Percentiles rank a stretch among this genome's conserved stretches.
Evolutionary conservation across 345 rosid species (phyloP).

Genomic region (Rhodamnia rubescens): DNA sequence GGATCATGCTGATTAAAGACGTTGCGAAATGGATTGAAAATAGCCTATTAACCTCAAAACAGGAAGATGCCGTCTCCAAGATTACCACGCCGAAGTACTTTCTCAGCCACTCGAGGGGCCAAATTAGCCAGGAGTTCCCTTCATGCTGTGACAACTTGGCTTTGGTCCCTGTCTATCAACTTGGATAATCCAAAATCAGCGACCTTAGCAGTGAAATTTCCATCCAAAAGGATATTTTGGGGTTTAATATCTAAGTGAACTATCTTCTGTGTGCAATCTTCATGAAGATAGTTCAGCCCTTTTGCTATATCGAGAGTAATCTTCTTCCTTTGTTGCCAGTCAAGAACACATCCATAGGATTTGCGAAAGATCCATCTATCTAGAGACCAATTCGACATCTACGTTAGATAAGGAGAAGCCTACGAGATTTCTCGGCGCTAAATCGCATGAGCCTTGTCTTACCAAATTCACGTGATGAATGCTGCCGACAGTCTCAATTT

Average conservation of each 20-base stretch:
- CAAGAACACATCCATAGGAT: background rate
- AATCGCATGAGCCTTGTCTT: background rate
- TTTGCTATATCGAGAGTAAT: slow-evolving; percentile 17
- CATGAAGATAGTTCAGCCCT: slow-evolving; percentile 17
- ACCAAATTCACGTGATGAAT: background rate
- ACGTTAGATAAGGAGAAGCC: background rate
- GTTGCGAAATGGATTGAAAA: too few relatives aligned
- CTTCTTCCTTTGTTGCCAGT: slow-evolving; percentile 17
- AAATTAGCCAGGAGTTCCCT: too few relatives aligned
- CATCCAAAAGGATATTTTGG: background rate
- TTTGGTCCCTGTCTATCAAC: too few relatives aligned
- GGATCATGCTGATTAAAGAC: background rate
- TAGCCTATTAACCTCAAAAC: too few relatives aligned
- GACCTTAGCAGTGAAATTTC: background rate
- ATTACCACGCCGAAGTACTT: too few relatives aligned
- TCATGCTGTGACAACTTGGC: too few relatives aligned
- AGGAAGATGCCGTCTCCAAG: too few relatives aligned
- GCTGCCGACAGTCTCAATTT: background rate
- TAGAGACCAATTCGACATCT: rapidly evolving
- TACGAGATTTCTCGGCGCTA: background rate
- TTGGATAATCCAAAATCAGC: background rate
- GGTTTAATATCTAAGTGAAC: background rate
- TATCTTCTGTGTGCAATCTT: slow-evolving; percentile 9
- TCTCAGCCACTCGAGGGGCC: too few relatives aligned
- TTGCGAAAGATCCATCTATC: background rate